Percentiles rank a stretch among this genome's conserved stretches.
Evolutionary conservation across 2,329 filamentous ascomycete genomes (phyloP).

Genomic region (Claviceps humidiphila): DNA sequence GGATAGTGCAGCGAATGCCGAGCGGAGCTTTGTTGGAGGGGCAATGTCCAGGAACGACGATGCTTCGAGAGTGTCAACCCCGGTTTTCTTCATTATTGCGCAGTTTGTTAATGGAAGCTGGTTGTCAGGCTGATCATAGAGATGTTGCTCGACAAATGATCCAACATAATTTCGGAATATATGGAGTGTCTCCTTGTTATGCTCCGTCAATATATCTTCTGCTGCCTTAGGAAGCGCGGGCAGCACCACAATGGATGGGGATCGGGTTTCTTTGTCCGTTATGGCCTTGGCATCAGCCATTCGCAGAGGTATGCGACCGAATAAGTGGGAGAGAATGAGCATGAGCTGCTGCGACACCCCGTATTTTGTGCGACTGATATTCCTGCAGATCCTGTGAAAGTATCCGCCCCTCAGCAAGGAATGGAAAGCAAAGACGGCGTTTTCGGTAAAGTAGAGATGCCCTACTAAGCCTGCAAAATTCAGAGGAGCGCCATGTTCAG

Average conservation of each 20-base stretch:
- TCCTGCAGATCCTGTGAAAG: conserved; percentile 47
- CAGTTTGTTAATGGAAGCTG: background rate
- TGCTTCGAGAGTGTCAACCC: background rate
- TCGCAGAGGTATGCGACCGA: background rate
- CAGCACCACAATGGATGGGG: background rate
- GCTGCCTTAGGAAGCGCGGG: conserved; percentile 23
- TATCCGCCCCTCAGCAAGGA: conserved; percentile 58
- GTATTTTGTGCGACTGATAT: conserved; percentile 26
- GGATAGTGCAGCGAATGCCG: conserved; percentile 59
- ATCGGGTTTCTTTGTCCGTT: background rate
- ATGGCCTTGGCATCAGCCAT: background rate
- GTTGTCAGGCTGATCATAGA: conserved; percentile 25
- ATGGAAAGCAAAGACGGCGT: conserved; percentile 64
- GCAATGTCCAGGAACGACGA: conserved; percentile 13
- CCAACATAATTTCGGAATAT: conserved; percentile 57
- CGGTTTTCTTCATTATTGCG: background rate
- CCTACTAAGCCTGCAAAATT: conserved; percentile 60
- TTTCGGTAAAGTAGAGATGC: conserved; percentile 66
- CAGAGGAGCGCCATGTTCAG: conserved; percentile 45
- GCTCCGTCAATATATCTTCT: conserved; percentile 38
- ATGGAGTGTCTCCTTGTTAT: conserved; percentile 52
- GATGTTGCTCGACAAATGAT: conserved; percentile 54
- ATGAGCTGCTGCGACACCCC: conserved; percentile 32
- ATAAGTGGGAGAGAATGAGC: conserved; percentile 54
- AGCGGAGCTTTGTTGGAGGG: conserved; percentile 38